Evolutionary conservation across 306 rosid species (phyloP), one percentile per base, ranked within the genome.

Genomic region (Rubus idaeus): DNA sequence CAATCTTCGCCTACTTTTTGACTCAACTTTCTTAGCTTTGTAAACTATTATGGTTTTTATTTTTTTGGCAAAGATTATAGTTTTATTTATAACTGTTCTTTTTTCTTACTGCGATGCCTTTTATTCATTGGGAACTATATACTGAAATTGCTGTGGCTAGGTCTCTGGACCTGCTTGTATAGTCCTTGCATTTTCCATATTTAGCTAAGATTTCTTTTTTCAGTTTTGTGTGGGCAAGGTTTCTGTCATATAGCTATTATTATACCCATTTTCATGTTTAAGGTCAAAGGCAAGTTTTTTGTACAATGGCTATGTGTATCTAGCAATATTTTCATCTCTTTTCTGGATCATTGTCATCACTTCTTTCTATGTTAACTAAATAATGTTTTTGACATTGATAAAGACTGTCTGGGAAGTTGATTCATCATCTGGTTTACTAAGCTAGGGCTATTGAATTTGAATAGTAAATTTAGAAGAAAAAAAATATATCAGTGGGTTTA

Each of bases 11-110:
- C 44, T 57, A 46, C 83, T 75, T 75, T 89, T 89, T 92, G 90
- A 92, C 96, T 89, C 16, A 63, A 53, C 90, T 83, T 76, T 88
- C 80, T 63, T 81, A 41, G 62, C 75, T 76, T 78, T 74, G 50
- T 63, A 16, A 35, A 35, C 68, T 63, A 37, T 39, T 14, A 10
- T 3, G 16, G 2, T 12, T 5, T 35, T 6, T 14, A 26, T 11
- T 58, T 58, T 57, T 55, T 21, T 30, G 35, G 35, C 35, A 30
- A 30, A 30, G 35, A 30, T 30, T 30, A 30, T 30, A 30, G 35
- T 30, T 30, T 30, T 30, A 30, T 30, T 30, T 1, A 30, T 0
- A 30, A 26, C 8, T 63, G 2, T 2, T 37, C 1, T 64, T 18
- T 56, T 56, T 21, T 20, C 8, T 35, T 62, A 12, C n/a, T 21